Evolutionary conservation across 1,284 basidiomycete species (phyloP).

Genomic region (Athelia sp.): DNA sequence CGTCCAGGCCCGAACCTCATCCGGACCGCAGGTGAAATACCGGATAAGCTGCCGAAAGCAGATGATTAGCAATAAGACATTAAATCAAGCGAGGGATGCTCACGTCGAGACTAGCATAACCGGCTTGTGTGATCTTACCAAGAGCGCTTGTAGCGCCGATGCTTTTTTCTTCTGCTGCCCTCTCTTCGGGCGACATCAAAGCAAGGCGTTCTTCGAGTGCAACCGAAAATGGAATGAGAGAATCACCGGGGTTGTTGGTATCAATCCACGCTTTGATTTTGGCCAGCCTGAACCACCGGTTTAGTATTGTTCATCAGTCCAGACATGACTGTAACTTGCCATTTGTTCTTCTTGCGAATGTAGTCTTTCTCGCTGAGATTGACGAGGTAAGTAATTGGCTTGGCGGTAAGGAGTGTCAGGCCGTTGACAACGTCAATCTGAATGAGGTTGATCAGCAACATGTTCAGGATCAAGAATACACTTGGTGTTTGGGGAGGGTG

Average conservation of each 20-base stretch:
- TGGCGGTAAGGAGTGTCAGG: constrained; percentile 90
- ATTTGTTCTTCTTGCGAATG: constrained; percentile 98
- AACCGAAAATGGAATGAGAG: constrained; percentile 96
- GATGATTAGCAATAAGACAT: background rate
- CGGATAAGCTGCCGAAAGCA: constrained; percentile 70
- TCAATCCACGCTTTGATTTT: constrained; percentile 99
- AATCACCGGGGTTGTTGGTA: constrained; percentile 93
- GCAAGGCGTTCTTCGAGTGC: constrained; percentile 91
- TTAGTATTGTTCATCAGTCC: background rate
- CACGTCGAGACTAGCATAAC: constrained; percentile 82
- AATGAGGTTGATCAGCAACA: constrained; percentile 25
- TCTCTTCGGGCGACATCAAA: constrained; percentile 62
- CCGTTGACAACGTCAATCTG: constrained; percentile 77
- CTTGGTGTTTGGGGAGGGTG: too few species aligned
- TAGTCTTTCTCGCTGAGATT: constrained; percentile 97
- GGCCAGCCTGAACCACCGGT: constrained; percentile 55
- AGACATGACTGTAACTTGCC: constrained; percentile 37
- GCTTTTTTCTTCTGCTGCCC: constrained; percentile 72
- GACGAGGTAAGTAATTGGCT: constrained; percentile 97
- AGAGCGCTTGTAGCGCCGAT: constrained; percentile 70
- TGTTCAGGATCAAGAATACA: constrained; percentile 1
- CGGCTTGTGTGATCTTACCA: constrained; percentile 90
- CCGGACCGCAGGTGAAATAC: constrained; percentile 96
- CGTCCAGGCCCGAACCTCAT: constrained; percentile 98
- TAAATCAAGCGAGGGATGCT: constrained; percentile 17